phyloP scores from a whole-genome alignment of 345 rosid species.

The Conringia planisiliqua region DNA sequence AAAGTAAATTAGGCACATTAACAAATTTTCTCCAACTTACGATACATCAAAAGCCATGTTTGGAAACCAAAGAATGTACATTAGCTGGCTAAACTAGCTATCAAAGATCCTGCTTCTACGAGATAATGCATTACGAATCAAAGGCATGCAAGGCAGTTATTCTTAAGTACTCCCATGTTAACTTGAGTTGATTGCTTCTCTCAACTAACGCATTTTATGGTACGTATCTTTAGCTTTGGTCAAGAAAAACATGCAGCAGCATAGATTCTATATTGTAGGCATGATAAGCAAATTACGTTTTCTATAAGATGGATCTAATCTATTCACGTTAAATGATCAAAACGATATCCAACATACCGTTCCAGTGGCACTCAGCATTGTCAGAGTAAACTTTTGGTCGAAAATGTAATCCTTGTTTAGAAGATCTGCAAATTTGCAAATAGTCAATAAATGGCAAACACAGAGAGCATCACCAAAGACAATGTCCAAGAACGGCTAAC shows the following conservation, averaged over 20 bases:
- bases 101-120: neutral
- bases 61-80: neutral
- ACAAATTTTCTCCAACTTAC: neutral
- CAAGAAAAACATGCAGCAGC: neutral
- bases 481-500: neutral
- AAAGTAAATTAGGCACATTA: neutral
- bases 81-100: neutral
- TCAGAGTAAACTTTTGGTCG: slow-evolving; percentile 71
- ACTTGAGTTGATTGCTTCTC: neutral
- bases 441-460: neutral
- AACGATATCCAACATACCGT: slow-evolving; percentile 43
- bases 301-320: neutral
- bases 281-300: neutral
- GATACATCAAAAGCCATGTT: neutral
- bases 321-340: neutral
- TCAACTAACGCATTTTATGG: neutral
- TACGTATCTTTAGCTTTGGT: neutral
- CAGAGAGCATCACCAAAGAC: neutral
- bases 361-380: slow-evolving; percentile 53
- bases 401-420: slow-evolving; percentile 68
- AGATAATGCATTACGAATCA: neutral
- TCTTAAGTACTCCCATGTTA: neutral
- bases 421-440: slow-evolving; percentile 50
- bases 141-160: neutral
- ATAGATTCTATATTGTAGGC: neutral